These are phyloP conservation scores for Xylariomycetidae sp. DNA, from an alignment of 2,329 filamentous ascomycete species.

Conservation along the genomic window DNA sequence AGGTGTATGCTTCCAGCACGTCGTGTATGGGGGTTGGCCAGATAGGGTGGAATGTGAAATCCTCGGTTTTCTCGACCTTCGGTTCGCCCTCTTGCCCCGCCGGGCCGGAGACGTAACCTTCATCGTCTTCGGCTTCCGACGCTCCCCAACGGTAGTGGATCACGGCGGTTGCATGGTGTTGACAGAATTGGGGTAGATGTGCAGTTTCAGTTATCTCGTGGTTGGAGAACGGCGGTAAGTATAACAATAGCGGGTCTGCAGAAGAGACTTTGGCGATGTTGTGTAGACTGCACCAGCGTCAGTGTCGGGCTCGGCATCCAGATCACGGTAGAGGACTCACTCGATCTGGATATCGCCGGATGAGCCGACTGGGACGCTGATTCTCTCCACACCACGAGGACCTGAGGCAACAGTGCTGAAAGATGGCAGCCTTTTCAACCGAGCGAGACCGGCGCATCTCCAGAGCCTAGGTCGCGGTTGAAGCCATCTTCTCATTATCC, in stretches of 20 bases:
- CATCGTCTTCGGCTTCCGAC: constrained; percentile 1
- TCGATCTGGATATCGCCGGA: constrained; percentile 45
- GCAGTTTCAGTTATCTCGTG: constrained; percentile 14
- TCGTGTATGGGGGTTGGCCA: constrained; percentile 58
- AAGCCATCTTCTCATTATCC: constrained; percentile 12
- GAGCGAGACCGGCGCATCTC: constrained; percentile 6
- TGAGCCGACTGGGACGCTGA: constrained; percentile 42
- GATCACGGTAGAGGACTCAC: constrained; percentile 31
- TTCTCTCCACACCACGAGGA: constrained; percentile 29
- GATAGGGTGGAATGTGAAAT: constrained; percentile 25
- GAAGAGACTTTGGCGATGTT: constrained; percentile 34
- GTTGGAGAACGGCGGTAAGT: constrained; percentile 45
- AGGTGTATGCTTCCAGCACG: constrained; percentile 45
- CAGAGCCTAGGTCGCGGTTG: constrained; percentile 5
- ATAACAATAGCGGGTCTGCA: constrained; percentile 43
- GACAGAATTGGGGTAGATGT: constrained; percentile 36
- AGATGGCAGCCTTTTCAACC: constrained; percentile 8
- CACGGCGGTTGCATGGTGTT: constrained; percentile 40
- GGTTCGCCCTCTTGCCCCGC: background rate
- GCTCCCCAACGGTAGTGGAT: constrained; percentile 55
- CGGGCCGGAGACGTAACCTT: constrained; percentile 1
- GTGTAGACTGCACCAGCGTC: constrained; percentile 36
- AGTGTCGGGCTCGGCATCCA: constrained; percentile 7
- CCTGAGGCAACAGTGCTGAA: constrained; percentile 16
- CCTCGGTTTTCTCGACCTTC: too few species aligned